Evolutionary conservation across 2,329 filamentous ascomycete genomes (phyloP), one percentile per base, ranked within the genome.

Genomic region (Arthrobotrys musiformis): DNA sequence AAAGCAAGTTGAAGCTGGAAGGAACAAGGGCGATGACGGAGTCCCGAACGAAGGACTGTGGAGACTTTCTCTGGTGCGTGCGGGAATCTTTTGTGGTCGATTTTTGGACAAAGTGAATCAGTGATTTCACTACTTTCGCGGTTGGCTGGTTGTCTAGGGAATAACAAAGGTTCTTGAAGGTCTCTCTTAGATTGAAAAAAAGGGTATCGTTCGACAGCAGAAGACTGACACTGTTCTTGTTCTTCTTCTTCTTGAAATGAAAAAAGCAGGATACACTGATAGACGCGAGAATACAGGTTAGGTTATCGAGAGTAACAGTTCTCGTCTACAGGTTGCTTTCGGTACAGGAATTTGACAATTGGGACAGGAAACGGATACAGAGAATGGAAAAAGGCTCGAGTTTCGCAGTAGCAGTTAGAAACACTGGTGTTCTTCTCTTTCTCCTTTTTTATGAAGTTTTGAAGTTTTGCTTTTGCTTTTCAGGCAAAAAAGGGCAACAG

Each of bases 181-280:
- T 70, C 60, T 70, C 66, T 77, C 61, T 77, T 77, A 77, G 73
- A 77, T 77, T 77, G 66, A 66, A 77, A 73, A 33, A 73, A 73
- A 77, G 66, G 73, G 73, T 70, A 77, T 70, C 70, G 54, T 67
- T 77, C 66, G 66, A 77, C 66, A 77, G 73, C 73, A 67, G 73
- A 77, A 70, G 66, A 70, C 58, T 70, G 72, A 42, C 48, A 54
- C 50, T 54, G 62, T 28, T 40, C 56, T 50, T 68, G 63, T 40
- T 54, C 64, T 77, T 72, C 61, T 61, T 68, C 69, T 73, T 73
- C 70, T 76, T 58, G 24, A 62, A 44, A 28, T 24, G 35, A 7
- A 46, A 72, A 58, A 46, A 72, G 40, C 56, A 60, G 52, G 40
- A 69, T 22, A 54, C 33, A 70, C 61, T 52, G 44, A 48, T 48